Percentiles rank a stretch among this genome's conserved stretches.
phyloP scores from a whole-genome alignment of 2,329 filamentous ascomycete species.

The Epichloe baconii region DNA sequence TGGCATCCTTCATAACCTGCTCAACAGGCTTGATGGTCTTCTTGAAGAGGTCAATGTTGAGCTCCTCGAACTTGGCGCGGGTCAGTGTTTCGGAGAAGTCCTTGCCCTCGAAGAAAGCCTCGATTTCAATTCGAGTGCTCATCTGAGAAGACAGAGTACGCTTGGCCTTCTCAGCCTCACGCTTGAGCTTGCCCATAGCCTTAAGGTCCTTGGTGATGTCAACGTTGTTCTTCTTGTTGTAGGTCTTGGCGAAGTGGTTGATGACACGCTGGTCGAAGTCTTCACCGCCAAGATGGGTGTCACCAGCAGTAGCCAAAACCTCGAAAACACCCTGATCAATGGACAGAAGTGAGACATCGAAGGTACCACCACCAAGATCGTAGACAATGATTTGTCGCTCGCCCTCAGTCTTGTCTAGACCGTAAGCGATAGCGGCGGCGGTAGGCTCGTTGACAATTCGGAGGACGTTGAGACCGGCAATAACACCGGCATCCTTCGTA shows the following conservation, averaged over 20 bases:
- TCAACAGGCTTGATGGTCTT: conserved; percentile 98
- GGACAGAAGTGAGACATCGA: conserved; percentile 85
- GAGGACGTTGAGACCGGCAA: conserved; percentile 87
- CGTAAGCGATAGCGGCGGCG: conserved; percentile 88
- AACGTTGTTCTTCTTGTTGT: conserved; percentile 96
- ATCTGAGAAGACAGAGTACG: conserved; percentile 90
- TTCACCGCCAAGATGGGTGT: conserved; percentile 95
- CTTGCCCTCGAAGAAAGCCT: conserved; percentile 90
- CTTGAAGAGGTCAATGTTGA: conserved; percentile 99
- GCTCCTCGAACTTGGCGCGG: conserved; percentile 97
- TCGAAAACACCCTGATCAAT: conserved; percentile 91
- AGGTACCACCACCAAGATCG: conserved; percentile 88
- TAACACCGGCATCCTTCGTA: conserved; percentile 86
- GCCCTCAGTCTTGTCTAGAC: conserved; percentile 71
- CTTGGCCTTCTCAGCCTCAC: conserved; percentile 99
- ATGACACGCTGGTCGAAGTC: conserved; percentile 98
- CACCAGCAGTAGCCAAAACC: conserved; percentile 88
- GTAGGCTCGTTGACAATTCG: conserved; percentile 96
- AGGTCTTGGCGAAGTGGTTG: conserved; percentile 88
- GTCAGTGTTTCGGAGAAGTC: conserved; percentile 98
- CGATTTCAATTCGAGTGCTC: conserved; percentile 90
- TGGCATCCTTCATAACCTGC: conserved; percentile 96
- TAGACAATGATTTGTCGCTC: conserved; percentile 88
- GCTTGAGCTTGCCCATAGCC: conserved; percentile 99
- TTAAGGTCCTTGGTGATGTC: conserved; percentile 90